Conservation (phyloP, 2,329 filamentous ascomycete genomes). For the Teratosphaeria viscida region DNA sequence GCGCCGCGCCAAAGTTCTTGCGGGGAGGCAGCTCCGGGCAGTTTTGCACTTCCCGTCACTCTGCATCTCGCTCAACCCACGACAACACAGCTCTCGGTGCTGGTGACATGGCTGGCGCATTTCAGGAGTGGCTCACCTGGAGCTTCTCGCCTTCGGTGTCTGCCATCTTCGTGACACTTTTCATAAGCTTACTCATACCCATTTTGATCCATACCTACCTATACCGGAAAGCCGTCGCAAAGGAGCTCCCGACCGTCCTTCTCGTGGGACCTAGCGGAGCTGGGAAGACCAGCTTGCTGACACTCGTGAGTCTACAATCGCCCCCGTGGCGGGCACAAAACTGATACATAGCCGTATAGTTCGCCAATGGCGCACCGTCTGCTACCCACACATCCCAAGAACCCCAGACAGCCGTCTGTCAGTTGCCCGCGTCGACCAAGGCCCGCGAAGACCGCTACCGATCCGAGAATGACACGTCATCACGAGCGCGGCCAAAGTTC, state of each 20-base stretch:
- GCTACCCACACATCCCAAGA: conserved; percentile 54
- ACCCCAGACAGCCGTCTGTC: conserved; percentile 46
- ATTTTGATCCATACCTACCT: conserved; percentile 67
- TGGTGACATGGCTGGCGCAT: background rate
- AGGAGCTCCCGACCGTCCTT: conserved; percentile 60
- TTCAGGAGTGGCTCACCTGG: conserved; percentile 33
- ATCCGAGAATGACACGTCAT: conserved; percentile 50
- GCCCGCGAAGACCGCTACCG: conserved; percentile 53
- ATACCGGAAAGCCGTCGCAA: conserved; percentile 49
- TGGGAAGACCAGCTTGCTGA: conserved; percentile 84
- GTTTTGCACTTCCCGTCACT: background rate
- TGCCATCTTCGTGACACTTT: conserved; percentile 54
- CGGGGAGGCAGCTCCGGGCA: background rate
- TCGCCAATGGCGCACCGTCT: conserved; percentile 45
- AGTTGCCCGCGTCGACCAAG: conserved; percentile 42
- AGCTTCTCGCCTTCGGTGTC: conserved; percentile 35
- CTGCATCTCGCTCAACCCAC: background rate
- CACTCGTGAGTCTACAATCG: conserved; percentile 45
- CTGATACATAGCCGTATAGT: conserved; percentile 21
- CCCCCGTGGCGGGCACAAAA: background rate
- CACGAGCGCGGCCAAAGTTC: conserved; percentile 54
- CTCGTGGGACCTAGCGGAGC: conserved; percentile 69
- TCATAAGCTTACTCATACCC: conserved; percentile 64
- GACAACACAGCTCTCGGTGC: background rate
- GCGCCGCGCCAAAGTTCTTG: background rate